Evolutionary conservation across 352 stramenopile species (phyloP).

Genomic region (Globisporangium acanthophoron): DNA sequence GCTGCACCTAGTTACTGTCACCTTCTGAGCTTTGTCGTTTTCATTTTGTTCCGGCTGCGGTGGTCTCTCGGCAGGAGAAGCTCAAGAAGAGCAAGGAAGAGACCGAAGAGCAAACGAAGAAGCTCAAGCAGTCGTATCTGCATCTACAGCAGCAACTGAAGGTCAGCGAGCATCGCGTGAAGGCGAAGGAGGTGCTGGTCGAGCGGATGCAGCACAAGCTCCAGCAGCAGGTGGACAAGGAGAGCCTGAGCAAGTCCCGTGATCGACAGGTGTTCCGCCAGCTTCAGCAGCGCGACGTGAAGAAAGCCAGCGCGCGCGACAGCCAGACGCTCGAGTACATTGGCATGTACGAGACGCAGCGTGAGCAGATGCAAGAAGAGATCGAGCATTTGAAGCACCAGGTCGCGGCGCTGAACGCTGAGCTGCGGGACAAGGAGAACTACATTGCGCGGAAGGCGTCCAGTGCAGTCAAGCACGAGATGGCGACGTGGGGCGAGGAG

Average conservation of each 20-base stretch:
- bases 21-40: no score
- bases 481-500: constrained; percentile 16
- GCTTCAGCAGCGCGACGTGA: constrained; percentile 59
- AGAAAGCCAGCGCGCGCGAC: constrained; percentile 48
- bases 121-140: constrained; percentile 52
- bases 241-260: constrained; percentile 50
- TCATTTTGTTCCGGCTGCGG: neutral
- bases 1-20: constrained; percentile 1
- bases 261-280: constrained; percentile 59
- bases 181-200: constrained; percentile 77
- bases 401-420: constrained; percentile 51
- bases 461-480: constrained; percentile 5
- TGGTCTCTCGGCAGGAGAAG: constrained; percentile 24
- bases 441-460: constrained; percentile 35
- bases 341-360: constrained; percentile 61
- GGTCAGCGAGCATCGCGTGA: constrained; percentile 82
- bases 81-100: constrained; percentile 43
- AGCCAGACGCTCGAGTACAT: constrained; percentile 67
- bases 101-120: constrained; percentile 41
- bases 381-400: constrained; percentile 59
- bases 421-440: constrained; percentile 80
- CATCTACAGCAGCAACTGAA: constrained; percentile 82
- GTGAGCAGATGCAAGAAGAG: constrained; percentile 69
- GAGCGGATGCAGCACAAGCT: constrained; percentile 81
- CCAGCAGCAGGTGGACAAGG: constrained; percentile 71